Conservation (phyloP, 164 flowering plant species). For the Dillenia suffruticosa region DNA sequence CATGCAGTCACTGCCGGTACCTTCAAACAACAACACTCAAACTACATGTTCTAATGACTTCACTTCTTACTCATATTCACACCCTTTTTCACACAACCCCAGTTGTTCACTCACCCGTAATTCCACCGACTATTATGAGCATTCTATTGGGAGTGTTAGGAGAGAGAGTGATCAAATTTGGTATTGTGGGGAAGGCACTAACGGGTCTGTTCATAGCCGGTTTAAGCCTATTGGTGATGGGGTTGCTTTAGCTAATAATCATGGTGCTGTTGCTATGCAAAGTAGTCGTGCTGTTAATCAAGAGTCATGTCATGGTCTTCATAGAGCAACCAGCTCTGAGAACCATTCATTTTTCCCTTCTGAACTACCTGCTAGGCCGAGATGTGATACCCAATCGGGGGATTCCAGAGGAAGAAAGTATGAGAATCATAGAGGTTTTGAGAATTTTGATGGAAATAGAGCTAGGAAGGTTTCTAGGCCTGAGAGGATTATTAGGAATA, state of each 20-base stretch:
- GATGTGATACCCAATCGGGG: conserved; percentile 39
- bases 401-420: conserved; percentile 56
- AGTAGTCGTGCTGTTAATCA: conserved; percentile 29
- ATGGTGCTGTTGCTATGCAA: conserved; percentile 42
- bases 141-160: conserved; percentile 52
- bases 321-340: conserved; percentile 51
- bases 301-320: conserved; percentile 42
- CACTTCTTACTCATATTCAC: conserved; percentile 80
- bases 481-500: conserved; percentile 58
- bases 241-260: conserved; percentile 44
- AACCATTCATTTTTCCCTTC: conserved; percentile 78
- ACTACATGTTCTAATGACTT: conserved; percentile 78
- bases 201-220: conserved; percentile 94
- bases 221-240: conserved; percentile 88
- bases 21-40: conserved; percentile 54
- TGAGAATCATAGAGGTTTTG: conserved; percentile 44
- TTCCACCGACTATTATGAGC: conserved; percentile 73
- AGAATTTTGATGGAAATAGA: conserved; percentile 43
- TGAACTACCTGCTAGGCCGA: conserved; percentile 80
- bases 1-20: conserved; percentile 52
- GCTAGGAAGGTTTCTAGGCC: conserved; percentile 43
- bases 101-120: conserved; percentile 89
- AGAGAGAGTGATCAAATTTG: conserved; percentile 78
- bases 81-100: conserved; percentile 79
- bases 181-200: conserved; percentile 94